These are phyloP conservation scores for Amanita subjunquillea DNA, from an alignment of 768 basidiomycete genomes.

Conservation along the genomic window DNA sequence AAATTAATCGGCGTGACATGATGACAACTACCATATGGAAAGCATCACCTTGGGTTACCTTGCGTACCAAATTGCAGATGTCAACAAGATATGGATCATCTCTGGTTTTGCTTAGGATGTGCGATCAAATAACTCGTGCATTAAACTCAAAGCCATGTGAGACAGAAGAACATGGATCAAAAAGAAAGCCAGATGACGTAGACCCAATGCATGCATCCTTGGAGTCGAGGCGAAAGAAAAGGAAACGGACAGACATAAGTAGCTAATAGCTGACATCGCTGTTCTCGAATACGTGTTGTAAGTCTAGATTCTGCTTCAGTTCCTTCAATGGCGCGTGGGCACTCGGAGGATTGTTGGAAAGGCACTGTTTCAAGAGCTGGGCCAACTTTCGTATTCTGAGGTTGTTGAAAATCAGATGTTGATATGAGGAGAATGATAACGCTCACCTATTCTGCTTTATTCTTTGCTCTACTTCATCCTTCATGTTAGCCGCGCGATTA, in stretches of 20 bases:
- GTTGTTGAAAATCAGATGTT: background rate
- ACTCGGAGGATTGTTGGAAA: conserved; percentile 8
- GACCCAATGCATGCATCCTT: background rate
- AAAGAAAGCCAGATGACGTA: conserved; percentile 13
- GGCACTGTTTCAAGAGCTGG: conserved; percentile 17
- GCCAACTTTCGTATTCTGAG: conserved; percentile 15
- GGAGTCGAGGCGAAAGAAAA: conserved; percentile 20
- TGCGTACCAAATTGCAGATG: conserved; percentile 35
- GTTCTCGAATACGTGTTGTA: background rate
- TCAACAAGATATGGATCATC: conserved; percentile 58
- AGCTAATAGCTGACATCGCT: background rate
- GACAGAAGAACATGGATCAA: conserved; percentile 9
- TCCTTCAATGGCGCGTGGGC: conserved; percentile 9
- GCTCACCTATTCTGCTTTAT: conserved; percentile 40
- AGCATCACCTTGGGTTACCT: conserved; percentile 39
- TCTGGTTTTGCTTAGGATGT: conserved; percentile 47
- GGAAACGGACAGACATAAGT: conserved; percentile 15
- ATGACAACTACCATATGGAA: conserved; percentile 44
- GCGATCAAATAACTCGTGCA: conserved; percentile 45
- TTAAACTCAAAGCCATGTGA: conserved; percentile 9
- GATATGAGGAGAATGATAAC: background rate
- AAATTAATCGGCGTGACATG: conserved; percentile 40
- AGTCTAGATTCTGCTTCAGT: conserved; percentile 16
- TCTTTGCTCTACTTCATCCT: conserved; percentile 38
- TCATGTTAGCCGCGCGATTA: conserved; percentile 43